Evolutionary conservation across 1,139 yeast species (phyloP).

Genomic region (Yamadazyma dushanensis): DNA sequence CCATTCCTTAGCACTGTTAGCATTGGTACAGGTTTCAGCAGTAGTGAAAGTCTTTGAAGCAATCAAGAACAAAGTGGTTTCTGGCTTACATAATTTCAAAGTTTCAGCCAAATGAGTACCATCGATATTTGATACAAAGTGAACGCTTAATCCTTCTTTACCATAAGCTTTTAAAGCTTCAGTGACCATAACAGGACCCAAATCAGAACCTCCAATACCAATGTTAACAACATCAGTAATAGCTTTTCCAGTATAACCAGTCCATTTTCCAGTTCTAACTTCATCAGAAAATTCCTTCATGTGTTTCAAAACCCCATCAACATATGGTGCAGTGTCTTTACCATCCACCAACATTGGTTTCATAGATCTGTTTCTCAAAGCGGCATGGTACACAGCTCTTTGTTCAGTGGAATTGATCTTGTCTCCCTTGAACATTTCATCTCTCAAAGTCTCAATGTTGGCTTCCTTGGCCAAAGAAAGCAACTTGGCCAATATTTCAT

Average conservation of each 20-base stretch:
- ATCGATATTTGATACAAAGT: conserved; percentile 96
- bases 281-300: conserved; percentile 92
- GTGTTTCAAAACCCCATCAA: conserved; percentile 85
- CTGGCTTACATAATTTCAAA: conserved; percentile 73
- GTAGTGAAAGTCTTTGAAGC: conserved; percentile 99
- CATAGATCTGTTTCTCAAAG: conserved; percentile 87
- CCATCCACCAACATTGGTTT: conserved; percentile 85
- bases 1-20: conserved; percentile 93
- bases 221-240: conserved; percentile 94
- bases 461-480: conserved; percentile 87
- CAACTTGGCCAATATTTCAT: conserved; percentile 68
- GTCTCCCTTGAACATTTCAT: conserved; percentile 87
- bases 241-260: conserved; percentile 92
- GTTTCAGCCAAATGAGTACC: conserved; percentile 97
- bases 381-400: conserved; percentile 96
- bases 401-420: conserved; percentile 94
- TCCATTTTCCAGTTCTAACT: conserved; percentile 92
- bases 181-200: conserved; percentile 99
- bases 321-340: conserved; percentile 83
- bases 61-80: conserved; percentile 88
- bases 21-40: conserved; percentile 96
- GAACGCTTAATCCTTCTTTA: conserved; percentile 71
- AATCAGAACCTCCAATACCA: conserved; percentile 98
- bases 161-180: conserved; percentile 94
- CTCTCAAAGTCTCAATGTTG: conserved; percentile 81